Evolutionary conservation across 345 rosid genomes (phyloP).

Genomic region (Pistacia atlantica): DNA sequence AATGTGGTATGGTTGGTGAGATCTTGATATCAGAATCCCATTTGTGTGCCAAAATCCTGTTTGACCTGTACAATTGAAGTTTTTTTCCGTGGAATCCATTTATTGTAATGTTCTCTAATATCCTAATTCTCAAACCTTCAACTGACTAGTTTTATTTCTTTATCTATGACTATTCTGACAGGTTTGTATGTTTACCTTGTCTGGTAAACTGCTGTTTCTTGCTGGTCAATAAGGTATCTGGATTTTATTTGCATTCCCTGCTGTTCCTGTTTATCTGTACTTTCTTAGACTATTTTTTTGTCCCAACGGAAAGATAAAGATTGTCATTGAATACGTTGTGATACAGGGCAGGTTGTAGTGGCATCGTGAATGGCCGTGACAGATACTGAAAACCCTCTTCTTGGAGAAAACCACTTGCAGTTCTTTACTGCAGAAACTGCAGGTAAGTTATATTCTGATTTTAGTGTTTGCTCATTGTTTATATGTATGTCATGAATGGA

Average conservation of each 20-base stretch:
- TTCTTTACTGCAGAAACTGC: slow-evolving; percentile 77
- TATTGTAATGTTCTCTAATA: not conserved
- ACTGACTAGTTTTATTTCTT: slow-evolving; percentile 8
- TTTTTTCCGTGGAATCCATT: not conserved
- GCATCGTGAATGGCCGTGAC: slow-evolving; percentile 62
- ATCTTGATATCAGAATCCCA: not conserved
- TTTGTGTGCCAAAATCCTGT: not conserved
- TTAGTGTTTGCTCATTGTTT: not conserved
- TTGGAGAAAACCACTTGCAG: slow-evolving; percentile 90
- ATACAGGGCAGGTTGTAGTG: slow-evolving; percentile 35
- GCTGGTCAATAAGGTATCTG: slow-evolving; percentile 19
- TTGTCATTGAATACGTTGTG: slow-evolving; percentile 16
- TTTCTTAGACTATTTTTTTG: not conserved
- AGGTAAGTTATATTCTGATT: slow-evolving; percentile 46
- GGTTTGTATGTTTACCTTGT: slow-evolving; percentile 29
- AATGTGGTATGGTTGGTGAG: not conserved
- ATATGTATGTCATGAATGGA: slow-evolving; percentile 2
- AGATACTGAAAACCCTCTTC: slow-evolving; percentile 69
- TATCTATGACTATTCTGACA: slow-evolving; percentile 2
- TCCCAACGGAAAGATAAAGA: not conserved
- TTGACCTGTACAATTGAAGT: not conserved
- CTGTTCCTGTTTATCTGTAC: not conserved
- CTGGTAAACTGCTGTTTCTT: slow-evolving; percentile 13
- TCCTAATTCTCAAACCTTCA: not conserved
- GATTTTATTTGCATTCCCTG: slow-evolving; percentile 2